Evolutionary conservation across 176 grass and related monocot genomes (phyloP), one percentile per base, ranked within the genome.

Genomic region (Luzula sylvatica): DNA sequence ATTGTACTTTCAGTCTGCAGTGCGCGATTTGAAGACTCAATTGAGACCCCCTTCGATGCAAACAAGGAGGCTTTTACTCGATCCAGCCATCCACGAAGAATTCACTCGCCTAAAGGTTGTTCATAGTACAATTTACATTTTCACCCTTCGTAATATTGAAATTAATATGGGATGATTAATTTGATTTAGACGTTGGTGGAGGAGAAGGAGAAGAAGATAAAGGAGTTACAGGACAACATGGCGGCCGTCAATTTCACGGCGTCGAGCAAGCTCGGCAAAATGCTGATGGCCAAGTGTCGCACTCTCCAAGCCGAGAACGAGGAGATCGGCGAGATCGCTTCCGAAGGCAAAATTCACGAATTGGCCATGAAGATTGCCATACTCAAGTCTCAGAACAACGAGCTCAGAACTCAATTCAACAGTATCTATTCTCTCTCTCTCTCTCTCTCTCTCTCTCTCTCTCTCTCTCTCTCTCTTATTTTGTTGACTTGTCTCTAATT

Each of bases 331-430:
- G 86, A 82, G 4, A 98, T 98, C 68, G 93, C 93, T 72, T 98
- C 93, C n/a, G 93, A 98, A 87, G 93, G 93, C 74, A 98, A 98
- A 85, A 98, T 98, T 55, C 93, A 98, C 76, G 93, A 98, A 71
- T 74, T 98, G 74, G 93, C 85, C 61, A 98, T 98, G 93, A 90
- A 98, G 81, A 90, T 98, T 68, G 75, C 82, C 26, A 75, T 98
- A 51, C 69, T 98, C 39, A 98, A 92, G 58, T 80, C 81, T 54
- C 93, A 90, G 61, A 98, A 90, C 68, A 65, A 73, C 35, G 81
- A 98, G 49, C 78, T 90, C 30, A 80, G 93, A 56, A 98, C 71
- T 66, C 93, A 98, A 52, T 98, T 98, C 3, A 65, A 98, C 56
- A 82, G 93, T 98, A 54, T 20, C 79, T 80, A 39, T 14, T 68